A percentile compares a stretch with the other conserved stretches of the same genome.
These are phyloP conservation scores for Globisporangium solare DNA, from an alignment of 352 stramenopile species.

Conservation along the genomic window DNA sequence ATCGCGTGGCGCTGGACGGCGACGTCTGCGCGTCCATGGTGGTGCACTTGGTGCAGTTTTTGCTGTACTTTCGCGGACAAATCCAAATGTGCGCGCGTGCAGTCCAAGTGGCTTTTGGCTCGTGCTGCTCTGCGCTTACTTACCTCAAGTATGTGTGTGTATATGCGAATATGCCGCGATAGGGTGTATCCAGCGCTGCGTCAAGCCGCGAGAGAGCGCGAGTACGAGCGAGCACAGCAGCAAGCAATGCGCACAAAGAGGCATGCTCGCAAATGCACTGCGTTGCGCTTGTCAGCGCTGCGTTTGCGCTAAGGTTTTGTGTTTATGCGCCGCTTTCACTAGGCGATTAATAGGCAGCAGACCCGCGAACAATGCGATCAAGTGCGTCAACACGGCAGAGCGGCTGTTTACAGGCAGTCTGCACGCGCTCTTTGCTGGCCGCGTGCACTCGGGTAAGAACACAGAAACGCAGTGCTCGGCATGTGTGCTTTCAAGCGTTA, in stretches of 20 bases:
- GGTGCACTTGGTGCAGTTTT: conserved; percentile 36
- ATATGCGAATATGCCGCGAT: not conserved
- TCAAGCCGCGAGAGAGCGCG: no score
- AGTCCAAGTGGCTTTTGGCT: not conserved
- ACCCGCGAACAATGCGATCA: conserved; percentile 41
- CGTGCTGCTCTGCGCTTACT: not conserved
- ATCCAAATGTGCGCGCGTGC: conserved; percentile 49
- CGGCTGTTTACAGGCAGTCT: conserved; percentile 26
- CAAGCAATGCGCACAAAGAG: no score
- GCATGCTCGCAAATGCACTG: no score
- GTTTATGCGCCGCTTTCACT: not conserved
- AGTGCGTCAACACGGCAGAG: conserved; percentile 36
- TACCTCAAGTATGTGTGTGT: not conserved
- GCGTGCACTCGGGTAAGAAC: conserved; percentile 32
- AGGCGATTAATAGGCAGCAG: conserved; percentile 16
- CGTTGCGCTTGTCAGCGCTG: no score
- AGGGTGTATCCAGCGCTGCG: no score
- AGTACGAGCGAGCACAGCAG: no score
- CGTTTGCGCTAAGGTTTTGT: no score
- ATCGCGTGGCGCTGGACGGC: conserved; percentile 39
- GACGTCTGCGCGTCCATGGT: conserved; percentile 35
- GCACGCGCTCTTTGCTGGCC: conserved; percentile 27
- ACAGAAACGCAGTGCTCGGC: not conserved
- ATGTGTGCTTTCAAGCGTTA: not conserved
- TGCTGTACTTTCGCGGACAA: conserved; percentile 65